Base-by-base conservation (phyloP, 352 stramenopile genomes). In the Phytophthora colocasiae region DNA sequence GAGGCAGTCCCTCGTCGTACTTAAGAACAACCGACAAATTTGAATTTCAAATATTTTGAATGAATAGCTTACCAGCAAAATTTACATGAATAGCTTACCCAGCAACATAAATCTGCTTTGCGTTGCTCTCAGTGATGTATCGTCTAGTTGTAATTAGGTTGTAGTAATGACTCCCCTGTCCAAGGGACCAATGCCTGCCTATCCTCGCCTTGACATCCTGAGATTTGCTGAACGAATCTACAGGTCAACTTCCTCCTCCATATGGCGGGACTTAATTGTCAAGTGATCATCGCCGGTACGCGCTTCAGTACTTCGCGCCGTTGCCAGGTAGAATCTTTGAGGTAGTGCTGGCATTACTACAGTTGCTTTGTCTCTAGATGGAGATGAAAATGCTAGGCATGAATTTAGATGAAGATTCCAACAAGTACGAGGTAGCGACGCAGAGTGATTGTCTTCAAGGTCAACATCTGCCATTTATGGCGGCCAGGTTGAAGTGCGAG, bases 161-260 rank as follows among this genome's bases (percentile, higher is more conserved):
- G 19, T 19, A 19, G 19, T 19, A 19, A 19, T 19, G 19, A 19
- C 19, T 19, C 19, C 19, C 19, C n/a, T n/a, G 45, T 24, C 14
- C 26, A 51, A 22, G 14, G 31, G 31, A 22, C 31, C 31, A 36
- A 36, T 14, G 31, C 14, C 14, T 40, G 27, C 47, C 47, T 17
- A 54, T 54, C 29, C 6, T 48, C 24, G 34, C 7, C 10, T 49
- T 56, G 45, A 66, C 40, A 29, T 53, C 39, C 46, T 43, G 32
- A 66, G 49, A 66, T 66, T 66, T 66, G 47, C 17, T 5, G 27
- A n/a, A 22, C 31, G 58, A 66, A 66, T 66, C 58, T 66, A n/a
- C 29, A 11, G n/a, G 31, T 36, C 31, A 14, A 36, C 14, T 36
- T 36, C 31, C 14, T 36, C 31, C 31, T n/a, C 27, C 58, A 60